Conservation (phyloP, 768 basidiomycete genomes). For the Kwoniella europaea region DNA sequence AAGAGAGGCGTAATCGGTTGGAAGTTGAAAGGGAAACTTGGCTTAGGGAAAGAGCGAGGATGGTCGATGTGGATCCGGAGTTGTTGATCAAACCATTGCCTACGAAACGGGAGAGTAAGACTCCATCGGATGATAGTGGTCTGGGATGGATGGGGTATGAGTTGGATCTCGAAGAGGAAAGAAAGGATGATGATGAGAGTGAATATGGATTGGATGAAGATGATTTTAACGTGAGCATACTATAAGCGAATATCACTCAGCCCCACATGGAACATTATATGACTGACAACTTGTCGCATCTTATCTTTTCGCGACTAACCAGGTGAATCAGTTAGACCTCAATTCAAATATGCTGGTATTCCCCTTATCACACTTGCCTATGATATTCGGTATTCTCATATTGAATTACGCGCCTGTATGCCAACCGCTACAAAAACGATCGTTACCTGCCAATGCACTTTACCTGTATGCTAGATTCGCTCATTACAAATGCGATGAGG, state of each 20-base stretch:
- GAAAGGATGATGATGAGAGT: constrained; percentile 65
- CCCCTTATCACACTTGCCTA: constrained; percentile 75
- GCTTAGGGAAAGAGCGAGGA: constrained; percentile 38
- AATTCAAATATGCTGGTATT: constrained; percentile 78
- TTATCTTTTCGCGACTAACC: not conserved
- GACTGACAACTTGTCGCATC: no score
- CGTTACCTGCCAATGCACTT: constrained; percentile 86
- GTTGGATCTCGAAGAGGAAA: constrained; percentile 67
- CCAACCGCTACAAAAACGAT: constrained; percentile 63
- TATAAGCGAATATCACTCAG: not conserved
- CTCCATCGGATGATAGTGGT: constrained; percentile 17
- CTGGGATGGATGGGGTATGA: constrained; percentile 57
- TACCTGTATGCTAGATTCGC: constrained; percentile 93
- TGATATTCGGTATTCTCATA: constrained; percentile 81
- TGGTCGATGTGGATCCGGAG: constrained; percentile 44
- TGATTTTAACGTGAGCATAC: constrained; percentile 19
- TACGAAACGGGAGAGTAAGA: constrained; percentile 14
- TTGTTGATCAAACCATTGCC: constrained; percentile 18
- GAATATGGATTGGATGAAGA: constrained; percentile 55
- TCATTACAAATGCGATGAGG: constrained; percentile 67
- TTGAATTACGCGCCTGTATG: constrained; percentile 73
- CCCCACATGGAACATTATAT: not conserved
- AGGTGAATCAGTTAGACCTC: constrained; percentile 66
- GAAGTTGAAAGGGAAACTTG: constrained; percentile 39
- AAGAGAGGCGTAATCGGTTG: constrained; percentile 23